Conservation (phyloP, 2,329 filamentous ascomycete genomes). For the Aspergillus fructus region DNA sequence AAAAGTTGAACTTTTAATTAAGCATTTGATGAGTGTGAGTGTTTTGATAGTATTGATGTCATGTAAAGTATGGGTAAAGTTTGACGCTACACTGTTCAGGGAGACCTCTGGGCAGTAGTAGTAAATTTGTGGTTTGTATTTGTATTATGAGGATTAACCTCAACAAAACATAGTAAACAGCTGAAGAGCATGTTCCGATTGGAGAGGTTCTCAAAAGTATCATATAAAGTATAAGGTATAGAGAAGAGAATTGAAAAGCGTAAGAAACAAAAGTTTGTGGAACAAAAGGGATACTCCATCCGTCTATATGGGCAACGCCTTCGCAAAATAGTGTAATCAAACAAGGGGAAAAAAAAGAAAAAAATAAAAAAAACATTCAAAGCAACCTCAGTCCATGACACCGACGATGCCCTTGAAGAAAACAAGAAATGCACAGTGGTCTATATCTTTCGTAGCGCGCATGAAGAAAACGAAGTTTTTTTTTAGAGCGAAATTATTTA, state of each 20-base stretch:
- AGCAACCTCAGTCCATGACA: conserved; percentile 28
- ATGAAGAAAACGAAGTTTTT: conserved; percentile 26
- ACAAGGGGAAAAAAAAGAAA: neutral
- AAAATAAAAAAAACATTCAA: conserved; percentile 8
- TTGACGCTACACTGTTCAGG: neutral
- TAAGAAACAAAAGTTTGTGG: conserved; percentile 17
- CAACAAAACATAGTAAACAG: conserved; percentile 12
- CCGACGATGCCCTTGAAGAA: conserved; percentile 37
- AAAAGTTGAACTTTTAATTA: neutral
- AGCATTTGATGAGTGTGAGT: neutral
- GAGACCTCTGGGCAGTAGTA: neutral
- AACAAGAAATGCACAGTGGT: conserved; percentile 40
- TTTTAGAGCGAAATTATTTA: conserved; percentile 3
- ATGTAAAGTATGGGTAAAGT: neutral
- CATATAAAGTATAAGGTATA: conserved; percentile 20
- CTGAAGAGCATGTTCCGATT: conserved; percentile 16
- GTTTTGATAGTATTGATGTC: too few species aligned
- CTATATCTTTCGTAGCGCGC: conserved; percentile 41
- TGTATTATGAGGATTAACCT: conserved; percentile 4
- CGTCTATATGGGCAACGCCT: conserved; percentile 26
- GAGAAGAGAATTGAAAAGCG: conserved; percentile 17
- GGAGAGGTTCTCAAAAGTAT: conserved; percentile 12
- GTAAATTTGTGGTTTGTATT: neutral
- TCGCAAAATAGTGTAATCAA: conserved; percentile 22
- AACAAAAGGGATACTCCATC: conserved; percentile 23